These are phyloP conservation scores for Pseudogymnoascus sp. DNA, from an alignment of 2,329 filamentous ascomycete species.

Conservation along the genomic window DNA sequence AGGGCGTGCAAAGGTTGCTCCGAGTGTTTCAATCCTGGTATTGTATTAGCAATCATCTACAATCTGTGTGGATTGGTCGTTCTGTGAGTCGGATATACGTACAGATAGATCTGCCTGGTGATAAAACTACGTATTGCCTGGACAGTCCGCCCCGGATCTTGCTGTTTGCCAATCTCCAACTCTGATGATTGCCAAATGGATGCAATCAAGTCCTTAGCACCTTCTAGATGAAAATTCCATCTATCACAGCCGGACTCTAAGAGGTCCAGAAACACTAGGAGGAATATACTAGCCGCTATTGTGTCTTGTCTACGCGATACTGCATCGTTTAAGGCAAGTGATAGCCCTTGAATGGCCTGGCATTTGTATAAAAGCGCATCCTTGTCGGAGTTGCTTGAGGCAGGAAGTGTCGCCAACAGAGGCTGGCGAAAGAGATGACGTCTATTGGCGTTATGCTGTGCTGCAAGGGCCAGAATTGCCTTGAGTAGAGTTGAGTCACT, in stretches of 20 bases:
- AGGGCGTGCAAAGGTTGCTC: slow-evolving; percentile 27
- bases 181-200: neutral
- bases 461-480: slow-evolving; percentile 27
- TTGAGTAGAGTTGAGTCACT: slow-evolving; percentile 25
- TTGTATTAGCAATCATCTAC: neutral
- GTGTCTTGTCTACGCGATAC: slow-evolving; percentile 17
- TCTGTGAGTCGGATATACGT: slow-evolving; percentile 30
- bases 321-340: slow-evolving; percentile 17
- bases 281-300: slow-evolving; percentile 29
- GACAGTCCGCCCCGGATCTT: slow-evolving; percentile 2
- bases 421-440: slow-evolving; percentile 20
- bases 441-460: slow-evolving; percentile 28
- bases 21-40: slow-evolving; percentile 28
- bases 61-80: slow-evolving; percentile 18
- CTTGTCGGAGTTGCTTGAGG: slow-evolving; percentile 18
- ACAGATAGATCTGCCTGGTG: slow-evolving; percentile 28
- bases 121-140: slow-evolving; percentile 9
- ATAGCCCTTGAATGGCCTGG: slow-evolving; percentile 27
- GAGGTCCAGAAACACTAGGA: slow-evolving; percentile 15
- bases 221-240: slow-evolving; percentile 12
- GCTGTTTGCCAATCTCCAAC: neutral
- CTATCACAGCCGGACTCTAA: slow-evolving; percentile 12
- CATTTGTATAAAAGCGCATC: slow-evolving; percentile 29
- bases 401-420: slow-evolving; percentile 5
- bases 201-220: slow-evolving; percentile 9